phyloP scores from a whole-genome alignment of 2,329 filamentous ascomycete species.

The Stagonosporopsis vannaccii region DNA sequence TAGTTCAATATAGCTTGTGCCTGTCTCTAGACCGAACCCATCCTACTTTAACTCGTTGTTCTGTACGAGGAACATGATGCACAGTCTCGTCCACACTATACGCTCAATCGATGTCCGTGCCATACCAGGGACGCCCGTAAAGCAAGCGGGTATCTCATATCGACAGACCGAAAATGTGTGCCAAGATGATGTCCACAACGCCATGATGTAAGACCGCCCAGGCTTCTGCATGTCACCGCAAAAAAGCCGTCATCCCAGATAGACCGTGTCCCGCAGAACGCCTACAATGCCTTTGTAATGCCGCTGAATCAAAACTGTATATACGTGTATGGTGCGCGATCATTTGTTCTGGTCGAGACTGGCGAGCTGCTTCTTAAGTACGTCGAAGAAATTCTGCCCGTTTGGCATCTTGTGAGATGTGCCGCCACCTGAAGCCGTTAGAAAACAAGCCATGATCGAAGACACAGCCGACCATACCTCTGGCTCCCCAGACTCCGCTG shows the following conservation, averaged over 20 bases:
- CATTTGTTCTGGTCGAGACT: conserved; percentile 50
- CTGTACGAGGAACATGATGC: neutral
- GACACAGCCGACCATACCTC: conserved; percentile 37
- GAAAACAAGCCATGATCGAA: conserved; percentile 10
- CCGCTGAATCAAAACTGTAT: conserved; percentile 40
- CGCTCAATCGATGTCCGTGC: neutral
- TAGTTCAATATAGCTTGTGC: neutral
- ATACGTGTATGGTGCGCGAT: conserved; percentile 28
- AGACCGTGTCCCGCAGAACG: conserved; percentile 37
- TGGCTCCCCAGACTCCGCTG: conserved; percentile 51
- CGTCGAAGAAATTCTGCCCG: conserved; percentile 55
- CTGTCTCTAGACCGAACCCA: neutral
- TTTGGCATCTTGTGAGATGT: conserved; percentile 53
- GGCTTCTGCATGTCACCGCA: conserved; percentile 23
- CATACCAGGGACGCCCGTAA: conserved; percentile 22
- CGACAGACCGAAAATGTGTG: conserved; percentile 14
- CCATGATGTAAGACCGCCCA: conserved; percentile 28
- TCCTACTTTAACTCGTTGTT: neutral
- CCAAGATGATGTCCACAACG: conserved; percentile 31
- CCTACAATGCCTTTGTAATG: conserved; percentile 47
- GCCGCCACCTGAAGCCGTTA: conserved; percentile 37
- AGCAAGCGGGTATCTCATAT: conserved; percentile 38
- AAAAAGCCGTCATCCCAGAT: conserved; percentile 20
- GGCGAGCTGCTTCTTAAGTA: conserved; percentile 55
- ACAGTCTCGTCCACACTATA: neutral